Evolutionary conservation across 129 eudicot genomes (phyloP).

Genomic region (sunflower (Helianthus annuus)): HanXRQr2.0-SUNRISE NC_035440.2:33353891-33354390

Average conservation of each 20-base stretch:
- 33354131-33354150: constrained; percentile 97
- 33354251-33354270: not conserved
- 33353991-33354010: constrained; percentile 81
- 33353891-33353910: constrained; percentile 68
- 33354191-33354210: constrained; percentile 21
- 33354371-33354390: constrained; percentile 46
- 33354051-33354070: constrained; percentile 69
- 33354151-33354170: constrained; percentile 89
- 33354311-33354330: constrained; percentile 76
- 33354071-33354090: constrained; percentile 84
- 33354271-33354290: constrained; percentile 98
- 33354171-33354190: not conserved
- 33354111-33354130: constrained; percentile 90
- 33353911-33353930: constrained; percentile 71
- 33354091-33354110: constrained; percentile 90
- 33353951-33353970: constrained; percentile 97
- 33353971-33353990: constrained; percentile 76
- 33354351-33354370: constrained; percentile 20
- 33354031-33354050: constrained; percentile 42
- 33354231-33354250: not conserved
- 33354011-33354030: constrained; percentile 58
- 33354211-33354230: constrained; percentile 29
- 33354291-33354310: constrained; percentile 61
- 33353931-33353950: constrained; percentile 97
- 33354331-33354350: constrained; percentile 95